These are phyloP conservation scores for Pythium guiyangense DNA, from an alignment of 352 stramenopile species.

Conservation along the genomic window DNA sequence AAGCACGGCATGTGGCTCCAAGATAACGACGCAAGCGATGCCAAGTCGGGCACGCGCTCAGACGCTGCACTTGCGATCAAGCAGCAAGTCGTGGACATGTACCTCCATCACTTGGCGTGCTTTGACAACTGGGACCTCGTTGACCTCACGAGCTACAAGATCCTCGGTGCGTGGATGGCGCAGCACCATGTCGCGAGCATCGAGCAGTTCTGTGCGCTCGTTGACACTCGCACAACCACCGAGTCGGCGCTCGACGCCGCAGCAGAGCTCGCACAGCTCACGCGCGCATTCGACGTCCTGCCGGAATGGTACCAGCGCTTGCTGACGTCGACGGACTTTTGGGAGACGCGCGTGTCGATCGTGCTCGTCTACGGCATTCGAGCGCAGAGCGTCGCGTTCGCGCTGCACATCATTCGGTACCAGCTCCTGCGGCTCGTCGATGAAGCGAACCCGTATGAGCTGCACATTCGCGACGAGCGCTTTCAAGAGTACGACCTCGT, in stretches of 20 bases:
- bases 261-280: too few species aligned
- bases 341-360: constrained; percentile 17
- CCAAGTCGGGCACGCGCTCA: too few species aligned
- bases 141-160: constrained; percentile 13
- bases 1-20: neutral
- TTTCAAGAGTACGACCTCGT: constrained; percentile 19
- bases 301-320: constrained; percentile 11
- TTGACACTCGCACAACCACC: too few species aligned
- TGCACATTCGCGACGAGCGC: constrained; percentile 8
- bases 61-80: neutral
- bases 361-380: constrained; percentile 8
- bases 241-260: too few species aligned
- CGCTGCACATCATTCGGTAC: constrained; percentile 8
- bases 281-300: neutral
- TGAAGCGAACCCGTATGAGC: constrained; percentile 1
- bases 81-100: constrained; percentile 2
- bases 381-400: constrained; percentile 3
- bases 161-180: constrained; percentile 9
- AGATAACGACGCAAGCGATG: neutral
- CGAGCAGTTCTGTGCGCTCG: too few species aligned
- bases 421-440: constrained; percentile 11
- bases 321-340: constrained; percentile 10
- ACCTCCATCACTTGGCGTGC: constrained; percentile 12
- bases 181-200: constrained; percentile 1
- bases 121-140: constrained; percentile 23